Conservation (phyloP, 106 monocot species). For the Dactylorhiza incarnata region DNA sequence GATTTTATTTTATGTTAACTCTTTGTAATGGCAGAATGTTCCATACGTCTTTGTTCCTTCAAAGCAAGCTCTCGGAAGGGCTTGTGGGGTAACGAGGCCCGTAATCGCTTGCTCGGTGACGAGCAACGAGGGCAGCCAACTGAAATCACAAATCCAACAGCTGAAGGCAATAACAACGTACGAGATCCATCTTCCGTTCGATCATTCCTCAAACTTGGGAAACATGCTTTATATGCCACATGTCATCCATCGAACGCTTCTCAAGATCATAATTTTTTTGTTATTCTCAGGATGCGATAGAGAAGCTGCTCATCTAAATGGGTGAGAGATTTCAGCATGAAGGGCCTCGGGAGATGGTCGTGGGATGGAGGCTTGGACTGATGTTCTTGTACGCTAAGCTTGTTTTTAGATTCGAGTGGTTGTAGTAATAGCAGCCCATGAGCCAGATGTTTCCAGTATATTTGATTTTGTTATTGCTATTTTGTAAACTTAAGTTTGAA, state of each 20-base stretch:
- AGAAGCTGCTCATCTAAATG: slow-evolving; percentile 21
- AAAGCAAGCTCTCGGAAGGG: slow-evolving; percentile 56
- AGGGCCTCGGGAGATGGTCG: slow-evolving; percentile 7
- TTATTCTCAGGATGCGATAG: slow-evolving; percentile 19
- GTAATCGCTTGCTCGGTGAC: slow-evolving; percentile 56
- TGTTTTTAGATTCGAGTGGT: too few species aligned
- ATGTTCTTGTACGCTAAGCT: too few species aligned
- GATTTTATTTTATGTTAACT: too few species aligned
- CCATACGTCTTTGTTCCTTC: slow-evolving; percentile 59
- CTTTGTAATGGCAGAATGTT: slow-evolving; percentile 34
- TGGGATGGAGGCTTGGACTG: slow-evolving; percentile 16
- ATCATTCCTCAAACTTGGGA: background rate
- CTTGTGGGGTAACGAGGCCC: slow-evolving; percentile 50
- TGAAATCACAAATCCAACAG: slow-evolving; percentile 48
- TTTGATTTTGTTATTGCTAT: too few species aligned
- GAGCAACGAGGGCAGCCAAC: slow-evolving; percentile 55
- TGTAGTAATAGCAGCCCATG: too few species aligned
- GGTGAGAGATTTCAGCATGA: slow-evolving; percentile 13
- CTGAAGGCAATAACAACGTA: slow-evolving; percentile 21
- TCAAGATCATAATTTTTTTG: background rate
- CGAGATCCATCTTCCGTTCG: background rate
- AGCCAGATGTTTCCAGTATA: too few species aligned
- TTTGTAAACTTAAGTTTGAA: too few species aligned
- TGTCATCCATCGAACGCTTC: background rate
- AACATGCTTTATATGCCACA: background rate